Evolutionary conservation across 495 filamentous ascomycete species (phyloP).

Genomic region (Tuber umbilicatum): DNA sequence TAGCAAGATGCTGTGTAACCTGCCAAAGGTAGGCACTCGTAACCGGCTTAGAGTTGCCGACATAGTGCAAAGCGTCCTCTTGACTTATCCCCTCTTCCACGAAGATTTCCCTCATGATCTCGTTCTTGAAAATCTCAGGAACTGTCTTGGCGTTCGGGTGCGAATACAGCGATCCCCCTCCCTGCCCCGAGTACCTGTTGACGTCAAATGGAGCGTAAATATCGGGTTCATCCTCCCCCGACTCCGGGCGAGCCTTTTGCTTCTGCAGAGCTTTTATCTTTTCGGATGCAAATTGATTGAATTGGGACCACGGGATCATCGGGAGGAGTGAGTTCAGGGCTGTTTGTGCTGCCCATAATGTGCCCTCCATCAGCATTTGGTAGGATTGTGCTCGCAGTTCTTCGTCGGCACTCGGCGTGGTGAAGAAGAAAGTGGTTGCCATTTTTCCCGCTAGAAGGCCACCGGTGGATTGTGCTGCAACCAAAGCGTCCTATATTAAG

Average conservation of each 20-base stretch:
- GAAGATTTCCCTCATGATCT: not conserved
- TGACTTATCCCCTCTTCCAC: not conserved
- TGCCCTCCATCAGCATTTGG: conserved; percentile 23
- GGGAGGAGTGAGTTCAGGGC: conserved; percentile 25
- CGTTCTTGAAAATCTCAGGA: not conserved
- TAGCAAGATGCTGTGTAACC: not conserved
- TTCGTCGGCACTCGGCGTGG: conserved; percentile 19
- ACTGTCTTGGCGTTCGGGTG: not conserved
- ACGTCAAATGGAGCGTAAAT: not conserved
- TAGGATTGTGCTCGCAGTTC: conserved; percentile 11
- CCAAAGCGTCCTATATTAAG: conserved; percentile 15
- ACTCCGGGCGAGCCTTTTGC: not conserved
- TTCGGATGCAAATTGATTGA: not conserved
- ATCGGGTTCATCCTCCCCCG: not conserved
- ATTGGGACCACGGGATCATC: conserved; percentile 27
- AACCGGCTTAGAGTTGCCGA: not conserved
- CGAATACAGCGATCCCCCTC: no score
- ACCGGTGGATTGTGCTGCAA: conserved; percentile 24
- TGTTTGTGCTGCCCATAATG: conserved; percentile 31
- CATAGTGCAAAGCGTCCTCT: not conserved
- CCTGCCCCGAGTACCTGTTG: not conserved
- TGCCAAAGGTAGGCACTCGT: not conserved
- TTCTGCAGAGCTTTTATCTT: not conserved
- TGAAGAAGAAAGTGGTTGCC: conserved; percentile 31
- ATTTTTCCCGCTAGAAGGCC: conserved; percentile 32